phyloP scores from a whole-genome alignment of 1,139 yeast species.

The Sugiyamaella pinicola region DNA sequence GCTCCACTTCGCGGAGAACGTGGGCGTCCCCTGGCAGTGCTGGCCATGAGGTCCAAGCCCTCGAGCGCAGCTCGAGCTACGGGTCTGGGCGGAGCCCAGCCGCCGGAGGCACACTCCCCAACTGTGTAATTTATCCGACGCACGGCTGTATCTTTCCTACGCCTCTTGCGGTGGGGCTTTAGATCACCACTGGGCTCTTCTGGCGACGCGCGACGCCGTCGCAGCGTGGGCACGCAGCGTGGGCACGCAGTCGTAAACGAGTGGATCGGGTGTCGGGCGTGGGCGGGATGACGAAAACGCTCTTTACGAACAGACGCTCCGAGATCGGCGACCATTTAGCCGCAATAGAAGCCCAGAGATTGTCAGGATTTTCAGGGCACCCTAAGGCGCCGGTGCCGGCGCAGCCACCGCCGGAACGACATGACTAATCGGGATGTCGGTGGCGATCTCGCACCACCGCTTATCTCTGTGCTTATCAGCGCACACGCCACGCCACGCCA shows the following conservation, averaged over 20 bases:
- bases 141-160: no score
- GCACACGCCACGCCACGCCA: background rate
- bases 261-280: no score
- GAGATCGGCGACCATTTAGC: background rate
- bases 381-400: background rate
- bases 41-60: no score
- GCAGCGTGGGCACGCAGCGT: no score
- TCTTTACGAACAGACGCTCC: no score
- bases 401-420: background rate
- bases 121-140: background rate
- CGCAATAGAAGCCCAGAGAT: background rate
- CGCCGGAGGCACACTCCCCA: background rate
- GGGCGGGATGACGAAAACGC: no score
- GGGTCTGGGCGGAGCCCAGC: background rate
- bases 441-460: background rate
- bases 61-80: background rate
- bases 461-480: background rate
- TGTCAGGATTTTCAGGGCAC: conserved; percentile 1
- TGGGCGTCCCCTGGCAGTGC: background rate
- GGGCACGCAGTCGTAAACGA: no score
- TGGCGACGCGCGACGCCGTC: no score
- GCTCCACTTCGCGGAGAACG: background rate
- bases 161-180: background rate
- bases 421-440: background rate
- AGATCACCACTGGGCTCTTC: no score